A percentile compares a stretch with the other conserved stretches of the same genome.
Evolutionary conservation across 75 land plant species (phyloP).

Genomic region (Cryptomeria japonica): DNA sequence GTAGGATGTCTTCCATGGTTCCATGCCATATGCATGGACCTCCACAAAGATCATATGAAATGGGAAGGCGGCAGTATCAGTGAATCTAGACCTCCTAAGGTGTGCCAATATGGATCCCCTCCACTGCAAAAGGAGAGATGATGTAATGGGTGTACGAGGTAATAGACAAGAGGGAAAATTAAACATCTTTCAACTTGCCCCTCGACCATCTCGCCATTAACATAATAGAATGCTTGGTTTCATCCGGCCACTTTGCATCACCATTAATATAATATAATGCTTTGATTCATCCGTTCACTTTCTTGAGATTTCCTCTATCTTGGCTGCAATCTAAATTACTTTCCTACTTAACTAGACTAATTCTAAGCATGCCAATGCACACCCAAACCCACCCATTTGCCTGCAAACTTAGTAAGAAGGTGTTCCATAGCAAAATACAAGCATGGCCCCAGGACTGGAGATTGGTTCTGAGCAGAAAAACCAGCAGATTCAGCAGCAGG

Average conservation of each 20-base stretch:
- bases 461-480: not conserved
- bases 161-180: no score
- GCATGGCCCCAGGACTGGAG: not conserved
- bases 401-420: not conserved
- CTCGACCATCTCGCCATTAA: not conserved
- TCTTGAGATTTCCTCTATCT: not conserved
- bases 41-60: no score
- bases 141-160: no score
- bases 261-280: not conserved
- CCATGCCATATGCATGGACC: no score
- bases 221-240: not conserved
- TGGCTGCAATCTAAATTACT: not conserved
- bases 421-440: not conserved
- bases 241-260: not conserved
- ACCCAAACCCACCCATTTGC: no score
- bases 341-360: not conserved
- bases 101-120: no score
- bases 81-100: no score
- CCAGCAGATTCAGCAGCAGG: not conserved
- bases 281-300: not conserved
- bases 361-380: not conserved
- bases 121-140: no score
- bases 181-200: not conserved
- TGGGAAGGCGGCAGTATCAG: no score
- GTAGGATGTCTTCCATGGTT: no score